Conservation (phyloP, 2,329 filamentous ascomycete genomes). For the Akanthomyces uredinophilus region DNA sequence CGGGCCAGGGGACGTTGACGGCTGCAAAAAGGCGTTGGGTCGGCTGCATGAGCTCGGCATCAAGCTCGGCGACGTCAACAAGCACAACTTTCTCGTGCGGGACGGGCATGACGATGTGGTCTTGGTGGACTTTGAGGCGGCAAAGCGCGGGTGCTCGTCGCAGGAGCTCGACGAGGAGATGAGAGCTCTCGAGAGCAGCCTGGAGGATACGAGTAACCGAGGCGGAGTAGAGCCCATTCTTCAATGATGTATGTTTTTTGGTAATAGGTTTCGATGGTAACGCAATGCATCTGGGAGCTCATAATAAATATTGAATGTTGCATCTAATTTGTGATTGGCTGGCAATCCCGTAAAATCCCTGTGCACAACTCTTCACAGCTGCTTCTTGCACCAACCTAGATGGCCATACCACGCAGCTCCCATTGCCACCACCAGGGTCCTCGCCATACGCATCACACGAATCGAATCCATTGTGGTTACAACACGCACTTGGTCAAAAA, state of each 20-base stretch:
- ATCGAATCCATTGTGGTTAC: no score
- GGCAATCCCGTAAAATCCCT: no score
- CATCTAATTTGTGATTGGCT: no score
- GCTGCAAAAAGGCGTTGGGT: slow-evolving; percentile 23
- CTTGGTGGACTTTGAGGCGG: slow-evolving; percentile 30
- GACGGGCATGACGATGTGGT: slow-evolving; percentile 22
- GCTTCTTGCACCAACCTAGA: no score
- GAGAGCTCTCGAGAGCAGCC: slow-evolving; percentile 18
- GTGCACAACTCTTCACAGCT: no score
- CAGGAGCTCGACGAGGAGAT: slow-evolving; percentile 23
- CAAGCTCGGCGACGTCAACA: slow-evolving; percentile 31
- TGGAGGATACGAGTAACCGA: slow-evolving; percentile 1
- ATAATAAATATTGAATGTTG: no score
- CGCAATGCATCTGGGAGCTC: no score
- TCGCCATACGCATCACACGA: no score
- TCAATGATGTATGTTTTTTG: not conserved
- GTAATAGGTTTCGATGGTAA: no score
- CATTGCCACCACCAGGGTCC: no score
- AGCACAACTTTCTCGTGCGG: slow-evolving; percentile 29
- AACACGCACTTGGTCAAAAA: no score
- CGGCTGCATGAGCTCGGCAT: slow-evolving; percentile 28
- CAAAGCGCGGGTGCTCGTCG: slow-evolving; percentile 20
- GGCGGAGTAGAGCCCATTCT: not conserved
- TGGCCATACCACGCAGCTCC: no score
- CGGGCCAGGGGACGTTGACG: slow-evolving; percentile 25